Conservation (phyloP, 2,329 filamentous ascomycete species). For the Botryotinia globosa region DNA sequence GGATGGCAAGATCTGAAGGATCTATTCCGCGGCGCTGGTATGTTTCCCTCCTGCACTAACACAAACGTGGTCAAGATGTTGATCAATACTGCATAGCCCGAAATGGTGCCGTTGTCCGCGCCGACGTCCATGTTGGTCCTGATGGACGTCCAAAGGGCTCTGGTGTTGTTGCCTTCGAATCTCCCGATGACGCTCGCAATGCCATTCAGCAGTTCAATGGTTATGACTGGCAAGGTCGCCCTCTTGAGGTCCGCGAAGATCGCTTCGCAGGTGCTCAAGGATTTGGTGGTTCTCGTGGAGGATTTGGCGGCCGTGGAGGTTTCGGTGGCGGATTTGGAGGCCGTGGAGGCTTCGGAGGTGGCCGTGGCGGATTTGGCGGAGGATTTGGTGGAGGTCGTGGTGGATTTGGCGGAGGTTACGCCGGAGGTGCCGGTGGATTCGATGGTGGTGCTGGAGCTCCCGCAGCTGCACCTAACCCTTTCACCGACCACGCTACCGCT, state of each 20-base stretch:
- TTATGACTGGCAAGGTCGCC: conserved; percentile 95
- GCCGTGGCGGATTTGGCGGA: conserved; percentile 54
- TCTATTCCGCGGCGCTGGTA: conserved; percentile 95
- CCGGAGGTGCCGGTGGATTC: conserved; percentile 46
- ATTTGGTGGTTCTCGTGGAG: conserved; percentile 45
- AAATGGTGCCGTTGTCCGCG: conserved; percentile 81
- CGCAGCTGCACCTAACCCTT: conserved; percentile 72
- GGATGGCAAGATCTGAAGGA: conserved; percentile 99
- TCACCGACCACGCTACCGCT: conserved; percentile 87
- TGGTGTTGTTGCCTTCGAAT: conserved; percentile 95
- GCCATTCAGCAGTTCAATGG: conserved; percentile 98
- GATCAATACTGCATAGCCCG: conserved; percentile 45
- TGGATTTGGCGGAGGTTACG: conserved; percentile 53
- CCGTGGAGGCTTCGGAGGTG: conserved; percentile 57
- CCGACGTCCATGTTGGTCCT: conserved; percentile 88
- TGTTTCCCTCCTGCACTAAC: conserved; percentile 45
- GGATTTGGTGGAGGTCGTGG: conserved; percentile 41
- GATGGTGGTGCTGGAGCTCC: conserved; percentile 42
- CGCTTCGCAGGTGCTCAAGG: conserved; percentile 71
- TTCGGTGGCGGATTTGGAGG: conserved; percentile 53
- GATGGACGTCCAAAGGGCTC: conserved; percentile 95
- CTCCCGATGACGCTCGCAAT: conserved; percentile 87
- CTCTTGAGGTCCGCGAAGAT: conserved; percentile 93
- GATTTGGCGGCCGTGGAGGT: conserved; percentile 44
- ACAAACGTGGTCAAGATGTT: conserved; percentile 30